Evolutionary conservation across 2,329 filamentous ascomycete genomes (phyloP).

Genomic region (Didymella glomerata): DNA sequence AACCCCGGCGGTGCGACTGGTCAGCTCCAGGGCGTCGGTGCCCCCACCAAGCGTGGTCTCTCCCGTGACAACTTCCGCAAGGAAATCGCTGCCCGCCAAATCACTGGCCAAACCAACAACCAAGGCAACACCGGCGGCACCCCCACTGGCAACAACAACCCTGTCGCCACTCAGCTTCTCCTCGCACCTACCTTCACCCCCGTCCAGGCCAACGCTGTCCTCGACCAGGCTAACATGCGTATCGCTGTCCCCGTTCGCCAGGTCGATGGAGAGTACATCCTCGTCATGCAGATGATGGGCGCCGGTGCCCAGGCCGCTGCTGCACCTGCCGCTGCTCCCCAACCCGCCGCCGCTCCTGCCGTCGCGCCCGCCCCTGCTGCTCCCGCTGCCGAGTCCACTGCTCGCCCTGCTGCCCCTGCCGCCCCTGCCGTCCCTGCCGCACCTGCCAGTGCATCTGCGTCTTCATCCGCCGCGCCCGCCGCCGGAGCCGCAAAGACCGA

Average conservation of each 20-base stretch:
- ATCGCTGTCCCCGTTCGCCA: conserved; percentile 47
- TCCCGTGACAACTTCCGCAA: conserved; percentile 37
- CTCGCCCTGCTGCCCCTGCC: conserved; percentile 1
- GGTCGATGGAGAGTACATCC: conserved; percentile 50
- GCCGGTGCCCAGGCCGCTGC: conserved; percentile 23
- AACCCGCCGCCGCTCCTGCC: conserved; percentile 14
- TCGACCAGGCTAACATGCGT: conserved; percentile 49
- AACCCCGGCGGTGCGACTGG: conserved; percentile 50
- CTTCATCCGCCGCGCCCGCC: conserved; percentile 1
- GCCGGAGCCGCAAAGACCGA: conserved; percentile 18
- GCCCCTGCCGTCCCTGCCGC: background rate
- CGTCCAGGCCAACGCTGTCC: conserved; percentile 44
- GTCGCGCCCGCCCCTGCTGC: conserved; percentile 1
- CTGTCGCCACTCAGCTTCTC: conserved; percentile 45
- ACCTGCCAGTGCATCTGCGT: background rate
- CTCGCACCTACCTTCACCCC: conserved; percentile 50
- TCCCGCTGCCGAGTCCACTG: conserved; percentile 7
- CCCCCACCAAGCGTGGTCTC: conserved; percentile 30
- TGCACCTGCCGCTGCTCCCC: conserved; percentile 18
- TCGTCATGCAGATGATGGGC: conserved; percentile 44
- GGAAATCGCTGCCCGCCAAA: conserved; percentile 34
- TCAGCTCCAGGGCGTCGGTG: conserved; percentile 37
- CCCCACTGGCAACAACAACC: conserved; percentile 43
- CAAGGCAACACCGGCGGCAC: conserved; percentile 32
- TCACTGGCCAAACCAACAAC: conserved; percentile 10